A percentile compares a stretch with the other conserved stretches of the same genome.
Conservation (phyloP, 73 alveolate species). For the Paraurostyla sp. region DNA sequence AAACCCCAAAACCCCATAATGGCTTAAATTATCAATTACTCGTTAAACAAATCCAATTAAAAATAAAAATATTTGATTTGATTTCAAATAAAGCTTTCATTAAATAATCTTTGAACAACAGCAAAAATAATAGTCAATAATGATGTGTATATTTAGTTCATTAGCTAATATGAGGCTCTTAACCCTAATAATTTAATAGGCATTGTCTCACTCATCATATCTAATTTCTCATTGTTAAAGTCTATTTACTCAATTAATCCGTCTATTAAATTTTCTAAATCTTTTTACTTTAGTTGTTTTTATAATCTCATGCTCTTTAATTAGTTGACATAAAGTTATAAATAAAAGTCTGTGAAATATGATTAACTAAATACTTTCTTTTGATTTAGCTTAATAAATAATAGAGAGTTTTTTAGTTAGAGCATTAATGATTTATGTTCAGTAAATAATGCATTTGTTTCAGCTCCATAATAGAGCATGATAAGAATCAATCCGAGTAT, state of each 20-base stretch:
- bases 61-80: no score
- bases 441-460: not conserved
- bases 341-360: not conserved
- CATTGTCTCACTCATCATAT: not conserved
- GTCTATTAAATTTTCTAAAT: no score
- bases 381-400: not conserved
- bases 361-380: not conserved
- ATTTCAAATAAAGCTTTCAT: no score
- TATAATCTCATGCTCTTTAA: no score
- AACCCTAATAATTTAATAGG: conserved; percentile 18
- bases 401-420: not conserved
- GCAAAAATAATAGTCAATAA: not conserved
- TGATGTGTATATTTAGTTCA: conserved; percentile 20
- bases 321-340: not conserved
- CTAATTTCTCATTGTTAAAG: not conserved
- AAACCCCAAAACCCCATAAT: no score
- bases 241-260: no score
- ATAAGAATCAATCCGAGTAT: not conserved
- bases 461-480: not conserved
- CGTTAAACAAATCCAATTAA: no score
- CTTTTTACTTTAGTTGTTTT: no score
- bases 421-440: not conserved
- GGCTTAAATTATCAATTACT: no score
- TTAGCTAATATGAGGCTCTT: not conserved
- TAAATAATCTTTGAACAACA: not conserved